Evolutionary conservation across 768 basidiomycete genomes (phyloP), one percentile per base, ranked within the genome.

Genomic region (Leccinum imitatum): DNA sequence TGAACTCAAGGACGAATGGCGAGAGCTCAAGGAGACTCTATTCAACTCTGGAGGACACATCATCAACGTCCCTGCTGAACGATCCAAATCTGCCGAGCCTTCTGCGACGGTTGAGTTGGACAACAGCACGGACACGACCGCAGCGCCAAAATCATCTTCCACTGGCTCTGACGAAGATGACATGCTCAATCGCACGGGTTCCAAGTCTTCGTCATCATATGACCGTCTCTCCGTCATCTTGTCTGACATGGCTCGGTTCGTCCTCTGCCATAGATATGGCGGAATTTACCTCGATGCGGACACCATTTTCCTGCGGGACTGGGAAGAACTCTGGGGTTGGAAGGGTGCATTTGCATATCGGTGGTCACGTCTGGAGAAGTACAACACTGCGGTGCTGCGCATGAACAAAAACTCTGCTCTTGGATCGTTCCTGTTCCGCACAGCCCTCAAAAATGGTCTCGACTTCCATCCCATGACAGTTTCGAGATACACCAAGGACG

Each of bases 391-490:
- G 2, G 93, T 98, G 11, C 81, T 99, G 60, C 92, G 89, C 70
- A 80, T 99, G 79, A 94, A 96, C 83, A 95, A 92, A 73, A 85
- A 85, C 19, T 95, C 92, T 4, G 95, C 96, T 8, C 76, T 99
- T 17, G 95, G 94, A 31, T 90, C 87, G 58, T 95, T 98, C 77
- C 77, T 99, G 55, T 95, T 99, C 82, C 86, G 91, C 50, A 96
- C 95, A 1, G 95, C 95, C 14, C 75, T 99, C 64, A 93, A 91
- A 78, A 98, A 99, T 67, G 86, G 86, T 21, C 74, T 98, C 71
- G 96, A 98, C 75, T 98, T 99, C 76, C 97, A 99, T 69, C 96
- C 96, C 0, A 95, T 95, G 92, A 93, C 91, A 1, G 87, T 99
- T 39, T 89, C 91, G 46, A 81, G 85, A 60, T 99, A 99, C 72